phyloP scores from a whole-genome alignment of 306 rosid genomes.

The Corylus americana region DNA sequence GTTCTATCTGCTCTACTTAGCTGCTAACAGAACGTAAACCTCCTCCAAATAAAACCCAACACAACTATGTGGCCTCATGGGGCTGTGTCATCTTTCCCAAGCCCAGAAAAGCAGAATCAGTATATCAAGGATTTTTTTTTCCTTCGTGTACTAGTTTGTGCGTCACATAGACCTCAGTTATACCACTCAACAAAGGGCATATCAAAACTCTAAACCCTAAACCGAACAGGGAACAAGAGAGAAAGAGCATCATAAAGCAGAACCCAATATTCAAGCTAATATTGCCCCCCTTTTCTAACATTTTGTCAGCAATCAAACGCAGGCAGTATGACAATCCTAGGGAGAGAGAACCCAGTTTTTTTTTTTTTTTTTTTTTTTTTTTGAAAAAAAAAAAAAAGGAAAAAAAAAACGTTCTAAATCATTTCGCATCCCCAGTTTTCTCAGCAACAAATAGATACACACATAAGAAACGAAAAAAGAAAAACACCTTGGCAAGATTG shows the following conservation, averaged over 20 bases:
- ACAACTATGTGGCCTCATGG: not conserved
- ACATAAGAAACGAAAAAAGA: not conserved
- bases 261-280: not conserved
- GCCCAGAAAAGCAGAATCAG: not conserved
- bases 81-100: not conserved
- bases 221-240: not conserved
- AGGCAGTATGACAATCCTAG: not conserved
- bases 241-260: not conserved
- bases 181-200: not conserved
- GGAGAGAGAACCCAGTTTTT: not conserved
- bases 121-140: not conserved
- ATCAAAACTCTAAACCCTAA: not conserved
- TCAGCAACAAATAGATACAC: not conserved
- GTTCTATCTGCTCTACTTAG: no score
- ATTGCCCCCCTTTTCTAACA: no score
- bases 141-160: not conserved
- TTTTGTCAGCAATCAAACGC: not conserved
- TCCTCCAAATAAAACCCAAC: not conserved
- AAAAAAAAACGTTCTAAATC: not conserved
- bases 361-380: no score
- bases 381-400: not conserved
- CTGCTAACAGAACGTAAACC: no score
- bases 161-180: not conserved
- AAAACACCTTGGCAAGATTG: constrained; percentile 65
- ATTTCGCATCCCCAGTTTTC: not conserved